Evolutionary conservation across 768 basidiomycete genomes (phyloP).

Genomic region (Boletus sp.): DNA sequence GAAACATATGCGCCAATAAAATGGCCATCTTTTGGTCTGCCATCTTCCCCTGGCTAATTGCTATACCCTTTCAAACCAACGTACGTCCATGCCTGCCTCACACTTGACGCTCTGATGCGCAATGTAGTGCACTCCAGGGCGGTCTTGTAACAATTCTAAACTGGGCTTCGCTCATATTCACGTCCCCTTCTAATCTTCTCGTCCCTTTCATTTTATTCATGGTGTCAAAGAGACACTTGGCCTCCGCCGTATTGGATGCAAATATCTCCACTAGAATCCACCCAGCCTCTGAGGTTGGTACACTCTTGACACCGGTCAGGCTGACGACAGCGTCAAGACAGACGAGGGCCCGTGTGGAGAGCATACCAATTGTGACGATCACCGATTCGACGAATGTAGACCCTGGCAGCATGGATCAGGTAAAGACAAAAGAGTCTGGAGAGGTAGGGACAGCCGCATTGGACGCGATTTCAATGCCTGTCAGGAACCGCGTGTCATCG

Average conservation of each 20-base stretch:
- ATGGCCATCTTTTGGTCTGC: constrained; percentile 24
- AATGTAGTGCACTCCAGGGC: constrained; percentile 1
- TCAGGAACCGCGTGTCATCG: constrained; percentile 18
- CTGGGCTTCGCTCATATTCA: constrained; percentile 26
- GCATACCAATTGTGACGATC: constrained; percentile 17
- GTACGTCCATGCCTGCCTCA: constrained; percentile 2
- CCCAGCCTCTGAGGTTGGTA: not conserved
- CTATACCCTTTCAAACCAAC: constrained; percentile 26
- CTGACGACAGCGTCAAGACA: not conserved
- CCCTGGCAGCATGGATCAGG: not conserved
- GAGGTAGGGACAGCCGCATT: not conserved
- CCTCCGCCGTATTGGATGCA: constrained; percentile 19
- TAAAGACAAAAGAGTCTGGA: constrained; percentile 1
- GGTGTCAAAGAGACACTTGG: constrained; percentile 16
- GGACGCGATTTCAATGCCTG: constrained; percentile 12
- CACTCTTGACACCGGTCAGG: not conserved
- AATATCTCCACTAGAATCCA: constrained; percentile 3
- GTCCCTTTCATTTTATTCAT: constrained; percentile 22
- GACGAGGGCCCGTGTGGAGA: not conserved
- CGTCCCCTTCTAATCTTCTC: constrained; percentile 21
- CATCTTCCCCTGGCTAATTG: constrained; percentile 21
- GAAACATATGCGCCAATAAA: constrained; percentile 23
- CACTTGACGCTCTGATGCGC: not conserved
- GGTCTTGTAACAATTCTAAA: constrained; percentile 18
- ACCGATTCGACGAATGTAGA: constrained; percentile 12